A percentile compares a stretch with the other conserved stretches of the same genome.
Conservation (phyloP, 345 rosid species). For the Draba incana region DNA sequence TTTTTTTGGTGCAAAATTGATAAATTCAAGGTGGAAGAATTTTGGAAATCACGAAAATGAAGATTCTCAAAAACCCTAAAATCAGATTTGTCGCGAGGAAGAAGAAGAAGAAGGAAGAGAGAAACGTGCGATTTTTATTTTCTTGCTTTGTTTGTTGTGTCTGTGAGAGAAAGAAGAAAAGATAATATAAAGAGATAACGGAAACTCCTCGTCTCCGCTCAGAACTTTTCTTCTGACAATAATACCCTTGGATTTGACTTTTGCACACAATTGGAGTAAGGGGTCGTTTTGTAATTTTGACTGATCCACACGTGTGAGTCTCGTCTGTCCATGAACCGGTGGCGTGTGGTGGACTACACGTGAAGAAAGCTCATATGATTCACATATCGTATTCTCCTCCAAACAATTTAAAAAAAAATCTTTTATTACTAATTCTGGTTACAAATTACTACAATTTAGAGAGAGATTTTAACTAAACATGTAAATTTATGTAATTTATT, state of each 20-base stretch:
- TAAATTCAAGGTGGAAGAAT: not conserved
- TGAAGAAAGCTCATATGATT: constrained; percentile 26
- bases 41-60: not conserved
- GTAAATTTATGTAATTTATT: too few relatives aligned
- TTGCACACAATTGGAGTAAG: not conserved
- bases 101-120: constrained; percentile 29
- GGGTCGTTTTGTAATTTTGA: not conserved
- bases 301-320: constrained; percentile 18
- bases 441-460: too few relatives aligned
- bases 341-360: constrained; percentile 27
- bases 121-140: constrained; percentile 40
- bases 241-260: constrained; percentile 34
- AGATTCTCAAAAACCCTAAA: constrained; percentile 64
- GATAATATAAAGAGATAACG: constrained; percentile 66
- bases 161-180: constrained; percentile 40
- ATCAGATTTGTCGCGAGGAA: constrained; percentile 38
- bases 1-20: constrained; percentile 22
- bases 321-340: constrained; percentile 15
- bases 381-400: constrained; percentile 7
- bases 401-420: too few relatives aligned
- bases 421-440: too few relatives aligned
- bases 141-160: constrained; percentile 5
- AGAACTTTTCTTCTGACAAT: constrained; percentile 25
- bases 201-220: constrained; percentile 72
- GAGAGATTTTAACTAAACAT: too few relatives aligned